phyloP scores from a whole-genome alignment of 1,139 yeast genomes.

The Pneumocystis murina region DNA sequence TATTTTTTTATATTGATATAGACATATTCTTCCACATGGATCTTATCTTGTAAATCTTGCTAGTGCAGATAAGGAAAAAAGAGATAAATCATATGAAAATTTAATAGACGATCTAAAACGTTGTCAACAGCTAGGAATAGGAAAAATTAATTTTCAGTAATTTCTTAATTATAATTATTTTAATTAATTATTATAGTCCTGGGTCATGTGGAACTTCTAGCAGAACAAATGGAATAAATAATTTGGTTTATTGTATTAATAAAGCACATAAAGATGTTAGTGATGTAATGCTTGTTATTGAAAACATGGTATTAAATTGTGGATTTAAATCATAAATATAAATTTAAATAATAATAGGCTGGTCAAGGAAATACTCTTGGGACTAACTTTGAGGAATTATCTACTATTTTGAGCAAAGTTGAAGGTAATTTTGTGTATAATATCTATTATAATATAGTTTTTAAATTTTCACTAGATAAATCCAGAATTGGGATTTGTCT shows the following conservation, averaged over 20 bases:
- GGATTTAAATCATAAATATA: neutral
- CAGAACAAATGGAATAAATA: slow-evolving; percentile 45
- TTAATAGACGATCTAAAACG: slow-evolving; percentile 73
- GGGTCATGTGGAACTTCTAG: slow-evolving; percentile 75
- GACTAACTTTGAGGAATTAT: slow-evolving; percentile 58
- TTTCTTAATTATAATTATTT: neutral
- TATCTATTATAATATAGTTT: slow-evolving; percentile 90
- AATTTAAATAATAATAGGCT: slow-evolving; percentile 29
- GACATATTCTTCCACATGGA: slow-evolving; percentile 74
- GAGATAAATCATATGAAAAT: slow-evolving; percentile 58
- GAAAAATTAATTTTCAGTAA: slow-evolving; percentile 68
- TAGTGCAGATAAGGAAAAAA: slow-evolving; percentile 73
- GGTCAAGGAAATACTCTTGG: slow-evolving; percentile 92
- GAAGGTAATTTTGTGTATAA: slow-evolving; percentile 57
- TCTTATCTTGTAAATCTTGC: slow-evolving; percentile 85
- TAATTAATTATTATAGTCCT: slow-evolving; percentile 29
- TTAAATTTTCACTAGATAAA: slow-evolving; percentile 1
- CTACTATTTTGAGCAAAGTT: slow-evolving; percentile 56
- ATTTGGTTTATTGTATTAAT: slow-evolving; percentile 66
- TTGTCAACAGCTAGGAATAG: slow-evolving; percentile 74
- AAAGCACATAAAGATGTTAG: slow-evolving; percentile 55
- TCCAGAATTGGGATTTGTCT: slow-evolving; percentile 9
- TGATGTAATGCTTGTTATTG: slow-evolving; percentile 76
- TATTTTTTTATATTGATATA: neutral
- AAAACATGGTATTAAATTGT: slow-evolving; percentile 45